These are phyloP conservation scores for Cladosporium halotolerans DNA, from an alignment of 2,329 filamentous ascomycete genomes.

Conservation along the genomic window DNA sequence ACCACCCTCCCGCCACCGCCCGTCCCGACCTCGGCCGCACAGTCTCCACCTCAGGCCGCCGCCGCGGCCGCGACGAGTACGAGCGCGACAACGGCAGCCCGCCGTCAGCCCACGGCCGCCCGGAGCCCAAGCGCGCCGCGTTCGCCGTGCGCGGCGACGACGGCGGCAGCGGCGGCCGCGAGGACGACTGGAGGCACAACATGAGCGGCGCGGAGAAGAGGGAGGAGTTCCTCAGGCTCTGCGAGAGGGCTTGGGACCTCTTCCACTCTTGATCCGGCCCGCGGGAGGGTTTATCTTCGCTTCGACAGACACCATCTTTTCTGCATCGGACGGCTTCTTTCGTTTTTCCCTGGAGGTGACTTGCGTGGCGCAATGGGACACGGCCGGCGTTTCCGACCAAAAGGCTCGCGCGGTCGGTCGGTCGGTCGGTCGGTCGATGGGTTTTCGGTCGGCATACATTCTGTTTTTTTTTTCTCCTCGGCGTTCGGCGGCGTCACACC, in stretches of 20 bases:
- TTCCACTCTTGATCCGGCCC: constrained; percentile 69
- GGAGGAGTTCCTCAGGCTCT: constrained; percentile 83
- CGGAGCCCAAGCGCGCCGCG: constrained; percentile 52
- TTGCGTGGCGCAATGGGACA: too few species aligned
- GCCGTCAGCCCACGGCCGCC: constrained; percentile 50
- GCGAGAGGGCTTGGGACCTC: constrained; percentile 88
- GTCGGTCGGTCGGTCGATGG: too few species aligned
- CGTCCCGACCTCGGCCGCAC: constrained; percentile 27
- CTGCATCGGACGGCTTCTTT: neutral
- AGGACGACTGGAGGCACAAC: constrained; percentile 61
- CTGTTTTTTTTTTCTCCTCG: too few species aligned
- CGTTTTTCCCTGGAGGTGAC: too few species aligned
- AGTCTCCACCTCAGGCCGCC: constrained; percentile 56
- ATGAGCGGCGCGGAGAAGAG: constrained; percentile 81
- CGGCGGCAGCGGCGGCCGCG: constrained; percentile 14
- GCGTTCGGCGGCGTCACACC: too few species aligned
- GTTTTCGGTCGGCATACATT: too few species aligned
- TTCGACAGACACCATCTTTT: neutral
- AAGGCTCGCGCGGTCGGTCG: too few species aligned
- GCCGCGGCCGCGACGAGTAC: constrained; percentile 82
- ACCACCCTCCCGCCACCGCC: constrained; percentile 12
- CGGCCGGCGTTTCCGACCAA: too few species aligned
- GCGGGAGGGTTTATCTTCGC: neutral
- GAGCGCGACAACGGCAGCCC: constrained; percentile 81
- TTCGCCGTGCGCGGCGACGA: constrained; percentile 25